These are phyloP conservation scores for Sporisorium exsertum DNA, from an alignment of 1,284 basidiomycete species.

Conservation along the genomic window DNA sequence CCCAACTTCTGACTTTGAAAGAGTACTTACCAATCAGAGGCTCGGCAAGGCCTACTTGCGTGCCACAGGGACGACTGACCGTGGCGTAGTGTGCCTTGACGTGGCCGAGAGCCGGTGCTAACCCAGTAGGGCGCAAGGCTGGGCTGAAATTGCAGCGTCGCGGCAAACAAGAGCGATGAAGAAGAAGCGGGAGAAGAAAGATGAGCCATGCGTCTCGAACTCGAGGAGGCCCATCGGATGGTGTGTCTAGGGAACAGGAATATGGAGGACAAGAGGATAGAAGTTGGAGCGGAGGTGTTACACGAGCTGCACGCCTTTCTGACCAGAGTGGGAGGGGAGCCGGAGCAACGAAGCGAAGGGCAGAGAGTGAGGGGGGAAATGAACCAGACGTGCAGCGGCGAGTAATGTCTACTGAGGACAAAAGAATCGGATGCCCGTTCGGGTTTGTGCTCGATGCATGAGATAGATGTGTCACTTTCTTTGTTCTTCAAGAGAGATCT, in stretches of 20 bases:
- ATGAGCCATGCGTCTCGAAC: slow-evolving; percentile 44
- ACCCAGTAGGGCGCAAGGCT: slow-evolving; percentile 12
- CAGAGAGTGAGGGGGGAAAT: background rate
- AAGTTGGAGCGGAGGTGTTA: slow-evolving; percentile 29
- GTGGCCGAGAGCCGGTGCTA: background rate
- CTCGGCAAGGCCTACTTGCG: background rate
- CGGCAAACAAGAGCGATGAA: background rate
- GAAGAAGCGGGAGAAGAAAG: background rate
- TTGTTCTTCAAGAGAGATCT: background rate
- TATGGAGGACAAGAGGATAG: slow-evolving; percentile 19
- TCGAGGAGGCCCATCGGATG: slow-evolving; percentile 46
- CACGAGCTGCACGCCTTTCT: background rate
- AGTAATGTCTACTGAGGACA: slow-evolving; percentile 22
- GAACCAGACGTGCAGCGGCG: slow-evolving; percentile 18
- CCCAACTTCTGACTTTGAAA: background rate
- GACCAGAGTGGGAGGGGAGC: background rate
- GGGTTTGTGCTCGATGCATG: background rate
- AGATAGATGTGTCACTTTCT: background rate
- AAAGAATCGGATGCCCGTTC: background rate
- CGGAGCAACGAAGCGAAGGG: too few relatives aligned
- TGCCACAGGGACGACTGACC: background rate
- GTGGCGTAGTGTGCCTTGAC: background rate
- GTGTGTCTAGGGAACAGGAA: slow-evolving; percentile 6
- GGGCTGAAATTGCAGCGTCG: slow-evolving; percentile 7
- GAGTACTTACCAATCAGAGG: background rate